Percentiles rank a stretch among this genome's conserved stretches.
Conservation (phyloP, 345 rosid genomes). For the Corchorus capsularis region DNA sequence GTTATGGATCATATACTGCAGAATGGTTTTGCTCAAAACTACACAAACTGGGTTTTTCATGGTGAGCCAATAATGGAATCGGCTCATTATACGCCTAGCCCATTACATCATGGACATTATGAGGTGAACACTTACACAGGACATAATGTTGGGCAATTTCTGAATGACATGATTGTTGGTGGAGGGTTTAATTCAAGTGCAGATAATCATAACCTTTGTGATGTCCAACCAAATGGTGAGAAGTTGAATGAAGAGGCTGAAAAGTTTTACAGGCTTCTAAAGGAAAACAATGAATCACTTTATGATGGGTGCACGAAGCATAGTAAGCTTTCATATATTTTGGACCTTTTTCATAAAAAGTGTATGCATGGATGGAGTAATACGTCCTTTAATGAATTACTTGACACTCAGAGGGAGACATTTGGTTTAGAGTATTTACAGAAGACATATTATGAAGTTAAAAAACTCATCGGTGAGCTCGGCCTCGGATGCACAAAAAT, state of each 20-base stretch:
- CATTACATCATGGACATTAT: too few relatives aligned
- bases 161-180: too few relatives aligned
- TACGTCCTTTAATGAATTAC: background rate
- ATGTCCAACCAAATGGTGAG: too few relatives aligned
- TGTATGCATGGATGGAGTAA: background rate
- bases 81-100: too few relatives aligned
- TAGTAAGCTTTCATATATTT: background rate
- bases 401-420: background rate
- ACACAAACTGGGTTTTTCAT: too few relatives aligned
- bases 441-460: background rate
- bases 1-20: too few relatives aligned
- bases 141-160: too few relatives aligned
- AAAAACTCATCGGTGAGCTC: background rate
- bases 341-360: background rate
- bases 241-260: background rate
- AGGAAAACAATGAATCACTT: background rate
- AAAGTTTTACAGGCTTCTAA: background rate
- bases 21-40: too few relatives aligned
- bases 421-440: background rate
- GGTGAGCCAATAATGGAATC: too few relatives aligned
- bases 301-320: background rate
- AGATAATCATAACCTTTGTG: too few relatives aligned
- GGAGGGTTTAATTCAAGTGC: too few relatives aligned
- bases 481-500: background rate
- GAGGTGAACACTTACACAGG: too few relatives aligned